These are phyloP conservation scores for Arthroderma sp. DNA, from an alignment of 2,329 filamentous ascomycete genomes.

Conservation along the genomic window DNA sequence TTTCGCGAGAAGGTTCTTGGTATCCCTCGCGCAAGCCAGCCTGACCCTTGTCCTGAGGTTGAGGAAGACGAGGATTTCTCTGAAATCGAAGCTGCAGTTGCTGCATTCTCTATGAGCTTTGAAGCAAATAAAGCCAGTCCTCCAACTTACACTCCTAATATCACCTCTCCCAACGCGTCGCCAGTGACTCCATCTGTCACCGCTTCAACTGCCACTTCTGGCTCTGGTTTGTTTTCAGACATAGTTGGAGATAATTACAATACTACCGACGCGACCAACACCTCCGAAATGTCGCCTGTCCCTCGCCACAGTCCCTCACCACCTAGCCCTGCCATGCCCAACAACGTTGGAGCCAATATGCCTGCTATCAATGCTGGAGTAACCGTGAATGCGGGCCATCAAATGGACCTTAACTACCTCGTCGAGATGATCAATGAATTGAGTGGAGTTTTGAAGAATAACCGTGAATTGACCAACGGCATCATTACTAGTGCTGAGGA, in stretches of 20 bases:
- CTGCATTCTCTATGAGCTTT: conserved; percentile 7
- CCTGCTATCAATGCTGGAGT: conserved; percentile 24
- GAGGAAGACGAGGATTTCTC: conserved; percentile 16
- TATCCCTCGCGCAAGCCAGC: conserved; percentile 2
- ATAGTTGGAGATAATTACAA: conserved; percentile 24
- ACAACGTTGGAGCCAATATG: conserved; percentile 3
- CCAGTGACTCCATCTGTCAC: not conserved
- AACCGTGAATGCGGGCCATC: conserved; percentile 36
- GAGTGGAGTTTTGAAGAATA: conserved; percentile 36
- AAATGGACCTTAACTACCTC: conserved; percentile 39
- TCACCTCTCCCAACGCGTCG: conserved; percentile 1
- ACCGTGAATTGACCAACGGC: conserved; percentile 36
- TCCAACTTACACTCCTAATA: conserved; percentile 2
- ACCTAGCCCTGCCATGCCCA: conserved; percentile 14
- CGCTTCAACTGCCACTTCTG: conserved; percentile 14
- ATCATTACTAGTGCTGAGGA: conserved; percentile 39
- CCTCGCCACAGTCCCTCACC: conserved; percentile 23
- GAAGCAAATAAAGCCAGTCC: conserved; percentile 1
- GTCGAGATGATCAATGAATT: conserved; percentile 39
- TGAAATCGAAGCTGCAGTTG: conserved; percentile 25
- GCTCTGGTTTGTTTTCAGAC: conserved; percentile 11
- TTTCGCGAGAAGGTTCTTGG: conserved; percentile 12
- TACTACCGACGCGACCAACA: conserved; percentile 20
- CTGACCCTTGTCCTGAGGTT: not conserved
- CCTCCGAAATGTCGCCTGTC: conserved; percentile 10